Evolutionary conservation across 305 asterid genomes (phyloP).

Genomic region (Lippia alba): DNA sequence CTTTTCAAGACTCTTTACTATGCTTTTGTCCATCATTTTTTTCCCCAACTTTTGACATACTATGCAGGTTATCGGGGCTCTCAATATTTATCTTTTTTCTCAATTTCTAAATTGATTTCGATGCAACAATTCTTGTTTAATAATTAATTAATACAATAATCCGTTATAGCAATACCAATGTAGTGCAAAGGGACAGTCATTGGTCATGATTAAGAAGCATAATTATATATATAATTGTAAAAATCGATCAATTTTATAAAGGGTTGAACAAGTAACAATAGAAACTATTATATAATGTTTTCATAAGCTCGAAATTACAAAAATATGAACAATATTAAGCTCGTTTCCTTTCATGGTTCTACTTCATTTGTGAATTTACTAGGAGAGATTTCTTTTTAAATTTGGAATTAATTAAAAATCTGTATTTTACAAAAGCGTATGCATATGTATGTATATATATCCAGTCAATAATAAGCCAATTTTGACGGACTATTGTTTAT

Average conservation of each 20-base stretch:
- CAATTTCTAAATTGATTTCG: constrained; percentile 15
- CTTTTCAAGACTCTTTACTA: constrained; percentile 44
- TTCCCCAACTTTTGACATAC: constrained; percentile 29
- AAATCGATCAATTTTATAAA: too few relatives aligned
- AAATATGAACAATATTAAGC: too few relatives aligned
- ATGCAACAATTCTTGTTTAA: constrained; percentile 24
- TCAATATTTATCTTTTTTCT: constrained; percentile 30
- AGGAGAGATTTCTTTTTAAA: too few relatives aligned
- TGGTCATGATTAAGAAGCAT: not conserved
- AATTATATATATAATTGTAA: not conserved
- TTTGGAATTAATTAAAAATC: not conserved
- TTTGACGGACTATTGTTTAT: not conserved
- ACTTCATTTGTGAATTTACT: too few relatives aligned
- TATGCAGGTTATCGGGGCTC: constrained; percentile 34
- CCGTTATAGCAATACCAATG: not conserved
- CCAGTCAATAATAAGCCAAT: constrained; percentile 16
- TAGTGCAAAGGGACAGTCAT: not conserved
- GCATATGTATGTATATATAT: too few relatives aligned
- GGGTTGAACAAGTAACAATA: too few relatives aligned
- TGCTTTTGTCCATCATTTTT: constrained; percentile 40
- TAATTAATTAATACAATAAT: not conserved
- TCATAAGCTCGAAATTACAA: too few relatives aligned
- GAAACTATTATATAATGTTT: too few relatives aligned
- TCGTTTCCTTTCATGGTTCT: too few relatives aligned
- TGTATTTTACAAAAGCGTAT: not conserved